phyloP scores from a whole-genome alignment of 441 rosid species.

The Jatropha multifida region DNA sequence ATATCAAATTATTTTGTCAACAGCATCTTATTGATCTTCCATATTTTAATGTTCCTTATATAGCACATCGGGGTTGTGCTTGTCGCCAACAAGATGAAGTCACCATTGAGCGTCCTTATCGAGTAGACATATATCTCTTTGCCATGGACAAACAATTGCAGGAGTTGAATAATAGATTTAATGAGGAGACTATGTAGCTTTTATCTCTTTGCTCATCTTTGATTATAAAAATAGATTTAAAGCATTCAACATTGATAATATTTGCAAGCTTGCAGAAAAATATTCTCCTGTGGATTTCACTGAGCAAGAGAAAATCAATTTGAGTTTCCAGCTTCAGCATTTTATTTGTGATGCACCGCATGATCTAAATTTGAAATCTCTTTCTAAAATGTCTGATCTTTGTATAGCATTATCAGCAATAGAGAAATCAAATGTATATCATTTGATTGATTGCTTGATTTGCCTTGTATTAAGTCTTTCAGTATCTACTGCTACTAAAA shows the following conservation, averaged over 20 bases:
- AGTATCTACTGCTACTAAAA: neutral
- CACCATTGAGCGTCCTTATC: neutral
- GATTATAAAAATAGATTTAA: neutral
- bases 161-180: neutral
- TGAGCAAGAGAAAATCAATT: neutral
- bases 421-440: neutral
- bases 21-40: too few species aligned
- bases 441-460: neutral
- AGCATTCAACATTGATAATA: neutral
- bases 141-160: neutral
- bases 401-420: neutral
- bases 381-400: neutral
- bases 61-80: too few species aligned
- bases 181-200: neutral
- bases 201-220: neutral
- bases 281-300: neutral
- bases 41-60: too few species aligned
- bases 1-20: too few species aligned
- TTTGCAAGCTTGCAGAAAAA: neutral
- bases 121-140: neutral
- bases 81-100: neutral
- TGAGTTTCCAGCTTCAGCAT: neutral
- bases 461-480: constrained; percentile 6
- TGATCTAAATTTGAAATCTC: neutral
- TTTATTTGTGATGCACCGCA: neutral